Evolutionary conservation across 78 protist species (phyloP), one percentile per base, ranked within the genome.

Genomic region (Anaeramoeba flamelloides): DNA sequence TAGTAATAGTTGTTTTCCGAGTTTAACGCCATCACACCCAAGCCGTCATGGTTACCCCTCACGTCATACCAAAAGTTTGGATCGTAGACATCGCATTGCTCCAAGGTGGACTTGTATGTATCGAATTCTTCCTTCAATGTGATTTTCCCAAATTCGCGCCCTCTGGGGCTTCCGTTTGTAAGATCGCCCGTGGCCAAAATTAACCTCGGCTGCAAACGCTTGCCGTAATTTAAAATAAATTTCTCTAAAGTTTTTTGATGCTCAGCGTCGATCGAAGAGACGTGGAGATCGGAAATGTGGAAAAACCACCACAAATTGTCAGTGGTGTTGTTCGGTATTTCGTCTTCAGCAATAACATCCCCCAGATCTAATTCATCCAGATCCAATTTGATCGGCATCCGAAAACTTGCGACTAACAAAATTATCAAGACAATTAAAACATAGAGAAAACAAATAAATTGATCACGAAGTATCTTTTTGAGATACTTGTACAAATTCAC

Each of bases 231-330:
- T 26, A n/a, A 26, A 30, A 64, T 64, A 64, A 64, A 64, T 30
- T 64, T 26, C 30, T 26, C 26, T n/a, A 64, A 30, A 26, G 74
- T n/a, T 30, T 30, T 26, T 30, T 64, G 74, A 30, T 64, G 74
- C 36, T n/a, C 74, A 26, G 74, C 74, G 30, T 64, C 74, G 74
- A 64, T 30, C 26, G 74, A 64, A 30, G 74, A 64, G 74, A 64
- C 30, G 74, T 64, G 74, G 36, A 64, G 36, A 30, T 64, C 74
- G 74, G 74, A 64, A 30, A 64, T 64, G 36, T 64, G 74, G 36
- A 64, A 26, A 64, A 64, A 64, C 74, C 74, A 64, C 74, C 74
- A 64, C 74, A 30, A n/a, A 26, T 64, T 30, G 74, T 64, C 74
- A 30, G 30, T n/a, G 36, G 26, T 64, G 74, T 26, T 64, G 74